Evolutionary conservation across 1,284 basidiomycete genomes (phyloP).

Genomic region (Stereum hirsutum): DNA sequence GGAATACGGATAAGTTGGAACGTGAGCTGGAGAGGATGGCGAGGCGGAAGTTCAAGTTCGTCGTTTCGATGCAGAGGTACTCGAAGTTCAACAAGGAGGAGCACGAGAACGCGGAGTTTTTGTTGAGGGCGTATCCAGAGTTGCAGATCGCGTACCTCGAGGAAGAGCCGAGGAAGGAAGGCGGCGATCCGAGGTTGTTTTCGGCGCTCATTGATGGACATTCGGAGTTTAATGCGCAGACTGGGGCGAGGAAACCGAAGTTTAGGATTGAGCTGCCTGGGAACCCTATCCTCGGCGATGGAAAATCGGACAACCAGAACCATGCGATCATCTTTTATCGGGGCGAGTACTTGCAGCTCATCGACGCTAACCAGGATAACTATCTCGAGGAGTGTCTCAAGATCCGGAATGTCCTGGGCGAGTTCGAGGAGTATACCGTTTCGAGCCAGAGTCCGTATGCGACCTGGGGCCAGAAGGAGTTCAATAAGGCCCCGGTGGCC

Average conservation of each 20-base stretch:
- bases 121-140: constrained; percentile 97
- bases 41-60: constrained; percentile 97
- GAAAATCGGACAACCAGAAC: constrained; percentile 99
- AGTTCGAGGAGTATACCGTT: constrained; percentile 92
- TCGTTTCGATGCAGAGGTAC: constrained; percentile 99
- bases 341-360: constrained; percentile 97
- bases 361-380: constrained; percentile 99
- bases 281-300: constrained; percentile 98
- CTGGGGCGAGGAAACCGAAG: constrained; percentile 87
- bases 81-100: constrained; percentile 99
- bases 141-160: constrained; percentile 98
- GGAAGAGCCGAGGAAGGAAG: constrained; percentile 93
- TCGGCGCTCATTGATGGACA: constrained; percentile 97
- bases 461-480: constrained; percentile 80
- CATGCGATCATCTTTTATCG: constrained; percentile 99
- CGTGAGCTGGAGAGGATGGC: constrained; percentile 97
- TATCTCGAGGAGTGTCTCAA: constrained; percentile 99
- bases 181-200: constrained; percentile 92
- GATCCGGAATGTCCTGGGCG: constrained; percentile 96
- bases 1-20: constrained; percentile 96
- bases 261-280: constrained; percentile 98
- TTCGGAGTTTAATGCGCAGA: constrained; percentile 89
- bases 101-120: constrained; percentile 97
- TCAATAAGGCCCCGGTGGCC: constrained; percentile 85
- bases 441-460: constrained; percentile 89